phyloP scores from a whole-genome alignment of 1,139 yeast genomes.

The Yamadazyma atlantica region DNA sequence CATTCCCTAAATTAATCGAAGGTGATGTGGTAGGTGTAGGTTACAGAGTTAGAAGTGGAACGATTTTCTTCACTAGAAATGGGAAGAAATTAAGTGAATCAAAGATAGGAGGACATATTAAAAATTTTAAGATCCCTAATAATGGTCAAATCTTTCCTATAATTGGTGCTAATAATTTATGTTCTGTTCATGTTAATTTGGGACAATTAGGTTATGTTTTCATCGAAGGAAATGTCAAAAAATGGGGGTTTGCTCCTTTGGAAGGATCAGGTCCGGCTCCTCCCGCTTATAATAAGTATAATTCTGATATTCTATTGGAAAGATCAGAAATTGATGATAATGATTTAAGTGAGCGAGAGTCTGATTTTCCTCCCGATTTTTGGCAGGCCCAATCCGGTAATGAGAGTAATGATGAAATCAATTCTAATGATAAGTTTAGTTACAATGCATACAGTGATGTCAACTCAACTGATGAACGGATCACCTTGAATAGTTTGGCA shows the following conservation, averaged over 20 bases:
- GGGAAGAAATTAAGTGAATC: conserved; percentile 70
- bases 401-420: conserved; percentile 13
- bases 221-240: conserved; percentile 60
- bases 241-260: conserved; percentile 65
- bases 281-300: conserved; percentile 56
- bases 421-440: conserved; percentile 34
- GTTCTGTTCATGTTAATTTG: conserved; percentile 54
- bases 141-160: conserved; percentile 50
- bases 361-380: conserved; percentile 58
- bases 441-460: conserved; percentile 42
- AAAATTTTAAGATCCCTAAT: conserved; percentile 36
- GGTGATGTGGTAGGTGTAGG: conserved; percentile 75
- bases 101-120: conserved; percentile 68
- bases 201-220: conserved; percentile 61
- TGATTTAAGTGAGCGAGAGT: conserved; percentile 45
- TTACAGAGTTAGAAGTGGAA: conserved; percentile 57
- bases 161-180: conserved; percentile 51
- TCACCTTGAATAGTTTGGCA: conserved; percentile 37
- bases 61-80: conserved; percentile 66
- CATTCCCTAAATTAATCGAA: conserved; percentile 47
- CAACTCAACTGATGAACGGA: conserved; percentile 37
- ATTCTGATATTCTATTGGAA: conserved; percentile 53
- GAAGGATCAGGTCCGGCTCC: conserved; percentile 66
- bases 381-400: conserved; percentile 36
- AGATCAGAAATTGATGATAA: conserved; percentile 55